Evolutionary conservation across 139 green algal species (phyloP), one percentile per base, ranked within the genome.

Genomic region (Marvania coccoides): DNA sequence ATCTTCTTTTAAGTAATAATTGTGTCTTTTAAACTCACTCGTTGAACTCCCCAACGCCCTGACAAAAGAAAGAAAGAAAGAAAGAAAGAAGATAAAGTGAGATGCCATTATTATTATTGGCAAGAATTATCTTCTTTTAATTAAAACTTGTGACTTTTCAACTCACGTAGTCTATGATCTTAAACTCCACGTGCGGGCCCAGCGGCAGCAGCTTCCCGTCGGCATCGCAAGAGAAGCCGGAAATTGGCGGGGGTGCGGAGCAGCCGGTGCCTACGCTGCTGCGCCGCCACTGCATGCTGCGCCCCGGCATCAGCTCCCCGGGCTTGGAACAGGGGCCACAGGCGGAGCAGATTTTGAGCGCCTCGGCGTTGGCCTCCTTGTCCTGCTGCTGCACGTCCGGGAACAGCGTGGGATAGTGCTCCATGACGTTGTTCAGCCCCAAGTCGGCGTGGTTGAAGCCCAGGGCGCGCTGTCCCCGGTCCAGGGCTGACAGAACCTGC

Each of bases 391-490:
- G 15, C 31, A 23, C 39, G 13, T 70, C 62, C 0, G 63, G 48
- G 12, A 51, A 45, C 46, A 67, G 7, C 19, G 26, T 37, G 24
- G 68, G 58, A 24, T 72, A 78, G 48, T 78, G 68, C 58, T 72
- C 66, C 73, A 80, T 79, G n/a, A 79, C 37, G 54, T 79, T 79
- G 2, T 47, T 29, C 53, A 80, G 47, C 13, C 73, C 70, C 40
- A 81, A 47, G 46, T 81, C 73, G 23, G 71, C 72, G 33, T 81
- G 73, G 19, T 61, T 55, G 48, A 81, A 81, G 34, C 73, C 73
- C 13, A 80, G 30, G 28, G 39, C 42, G 39, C 71, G 58, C 68
- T 81, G 73, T 6, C 61, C 70, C 14, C 46, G 26, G 36, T 74
- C 73, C 61, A 81, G 37, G 1, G 73, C 70, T 0, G 53, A 65